Base-by-base conservation (phyloP, 495 filamentous ascomycete species). In the Xylaria longipes region DNA sequence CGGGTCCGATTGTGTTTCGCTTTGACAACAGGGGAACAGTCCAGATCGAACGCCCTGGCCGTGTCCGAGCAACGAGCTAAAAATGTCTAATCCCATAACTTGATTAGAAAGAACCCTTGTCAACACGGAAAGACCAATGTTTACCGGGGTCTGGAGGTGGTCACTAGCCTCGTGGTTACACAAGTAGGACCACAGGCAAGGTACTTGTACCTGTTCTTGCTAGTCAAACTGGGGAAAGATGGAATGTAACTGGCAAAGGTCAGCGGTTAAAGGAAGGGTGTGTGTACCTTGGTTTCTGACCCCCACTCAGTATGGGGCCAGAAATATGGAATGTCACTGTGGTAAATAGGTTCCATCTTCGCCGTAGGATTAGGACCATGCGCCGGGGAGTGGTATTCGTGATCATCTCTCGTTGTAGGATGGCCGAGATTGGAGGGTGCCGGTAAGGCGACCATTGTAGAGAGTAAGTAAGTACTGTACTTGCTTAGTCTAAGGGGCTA, bases 391-490 rank as follows among this genome's bases (percentile, higher is more conserved):
- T 64, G 17, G 63, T 37, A 65, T 50, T 43, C 27, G 22, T 29
- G 29, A 7, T 14, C 20, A 22, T 31, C 17, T 4, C 39, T 56
- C 22, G 52, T 31, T 65, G 15, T 29, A 50, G 17, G 25, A 65
- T 52, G 43, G 31, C 45, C 45, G 45, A 65, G 11, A 35, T 65
- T 65, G 20, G 45, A 22, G 29, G 14, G 17, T 29, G 43, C 37
- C 15, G 20, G 27, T 37, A 52, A 65, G 43, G 29, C 31, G 20
- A 65, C 45, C 17, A 37, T 65, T 52, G 45, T 65, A 65, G 63
- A 50, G 45, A n/a, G n/a, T n/a, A n/a, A n/a, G n/a, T n/a, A n/a
- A n/a, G n/a, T n/a, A n/a, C n/a, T n/a, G n/a, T 48, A 50, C 29
- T 12, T 64, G 2, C 27, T 22, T 7, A 22, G 8, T 50, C 15